Conservation (phyloP, 2,329 filamentous ascomycete species). For the Penicillium hesseltinei region DNA sequence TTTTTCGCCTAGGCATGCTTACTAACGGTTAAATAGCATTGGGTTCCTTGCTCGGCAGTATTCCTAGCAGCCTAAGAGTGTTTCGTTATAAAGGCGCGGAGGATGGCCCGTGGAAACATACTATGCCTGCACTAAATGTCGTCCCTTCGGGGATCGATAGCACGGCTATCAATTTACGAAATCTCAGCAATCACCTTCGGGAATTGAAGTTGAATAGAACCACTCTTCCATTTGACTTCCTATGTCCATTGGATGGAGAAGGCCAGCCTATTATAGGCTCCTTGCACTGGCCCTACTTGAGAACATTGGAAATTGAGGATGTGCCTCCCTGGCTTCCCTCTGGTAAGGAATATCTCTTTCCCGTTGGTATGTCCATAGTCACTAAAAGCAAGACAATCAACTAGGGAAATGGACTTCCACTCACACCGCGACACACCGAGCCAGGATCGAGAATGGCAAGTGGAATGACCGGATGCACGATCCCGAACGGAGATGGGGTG, state of each 20-base stretch:
- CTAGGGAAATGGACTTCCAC: neutral
- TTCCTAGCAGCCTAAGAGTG: neutral
- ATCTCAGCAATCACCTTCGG: slow-evolving; percentile 2
- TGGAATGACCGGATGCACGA: neutral
- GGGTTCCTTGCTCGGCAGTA: neutral
- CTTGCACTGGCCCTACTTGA: slow-evolving; percentile 3
- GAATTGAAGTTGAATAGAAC: neutral
- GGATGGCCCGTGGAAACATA: neutral
- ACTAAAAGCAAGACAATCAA: neutral
- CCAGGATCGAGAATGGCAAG: neutral
- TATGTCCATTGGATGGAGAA: neutral
- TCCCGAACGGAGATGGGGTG: neutral
- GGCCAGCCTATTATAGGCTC: neutral
- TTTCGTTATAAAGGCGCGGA: neutral
- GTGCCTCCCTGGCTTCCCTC: slow-evolving; percentile 6
- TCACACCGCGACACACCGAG: neutral
- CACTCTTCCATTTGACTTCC: slow-evolving; percentile 1
- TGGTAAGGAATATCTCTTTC: neutral
- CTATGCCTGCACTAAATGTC: neutral
- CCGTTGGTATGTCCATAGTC: neutral
- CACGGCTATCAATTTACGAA: neutral
- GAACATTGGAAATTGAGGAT: neutral
- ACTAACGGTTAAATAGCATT: slow-evolving; percentile 1
- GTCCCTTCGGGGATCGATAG: neutral
- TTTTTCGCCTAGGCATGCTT: neutral